A percentile compares a stretch with the other conserved stretches of the same genome.
phyloP scores from a whole-genome alignment of 768 basidiomycete species.

The Calocera viscosa region DNA sequence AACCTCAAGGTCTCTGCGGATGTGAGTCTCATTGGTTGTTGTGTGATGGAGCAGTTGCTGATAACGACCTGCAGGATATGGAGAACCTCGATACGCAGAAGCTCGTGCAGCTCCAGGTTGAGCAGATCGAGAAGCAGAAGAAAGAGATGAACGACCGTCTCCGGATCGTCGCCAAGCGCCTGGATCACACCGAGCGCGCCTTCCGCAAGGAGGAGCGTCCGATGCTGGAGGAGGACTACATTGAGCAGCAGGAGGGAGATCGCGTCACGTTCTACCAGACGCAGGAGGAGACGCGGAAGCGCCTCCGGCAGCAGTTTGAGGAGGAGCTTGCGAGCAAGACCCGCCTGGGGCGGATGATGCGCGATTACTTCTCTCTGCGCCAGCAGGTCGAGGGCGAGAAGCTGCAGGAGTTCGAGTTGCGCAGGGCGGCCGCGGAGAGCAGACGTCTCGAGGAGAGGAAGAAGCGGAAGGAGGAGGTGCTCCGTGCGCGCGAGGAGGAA shows the following conservation, averaged over 20 bases:
- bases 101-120: conserved; percentile 79
- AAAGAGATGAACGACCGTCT: conserved; percentile 69
- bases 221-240: conserved; percentile 74
- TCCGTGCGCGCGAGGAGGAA: conserved; percentile 52
- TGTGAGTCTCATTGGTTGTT: conserved; percentile 31
- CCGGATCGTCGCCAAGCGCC: conserved; percentile 70
- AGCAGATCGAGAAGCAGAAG: conserved; percentile 95
- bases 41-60: conserved; percentile 10
- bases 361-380: conserved; percentile 49
- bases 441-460: conserved; percentile 80
- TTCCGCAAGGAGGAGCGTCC: conserved; percentile 88
- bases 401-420: conserved; percentile 51
- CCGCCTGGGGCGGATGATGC: conserved; percentile 57
- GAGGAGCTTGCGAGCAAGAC: conserved; percentile 62
- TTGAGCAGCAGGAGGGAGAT: conserved; percentile 68
- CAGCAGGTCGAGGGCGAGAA: conserved; percentile 45
- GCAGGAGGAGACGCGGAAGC: conserved; percentile 46
- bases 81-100: conserved; percentile 74
- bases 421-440: conserved; percentile 41
- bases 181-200: conserved; percentile 92
- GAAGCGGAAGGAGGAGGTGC: conserved; percentile 45
- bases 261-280: conserved; percentile 51
- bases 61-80: conserved; percentile 42
- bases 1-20: conserved; percentile 58
- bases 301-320: conserved; percentile 44